Evolutionary conservation across 148 eudicot species (phyloP), one percentile per base, ranked within the genome.

Genomic region (Fagopyrum tataricum): DNA sequence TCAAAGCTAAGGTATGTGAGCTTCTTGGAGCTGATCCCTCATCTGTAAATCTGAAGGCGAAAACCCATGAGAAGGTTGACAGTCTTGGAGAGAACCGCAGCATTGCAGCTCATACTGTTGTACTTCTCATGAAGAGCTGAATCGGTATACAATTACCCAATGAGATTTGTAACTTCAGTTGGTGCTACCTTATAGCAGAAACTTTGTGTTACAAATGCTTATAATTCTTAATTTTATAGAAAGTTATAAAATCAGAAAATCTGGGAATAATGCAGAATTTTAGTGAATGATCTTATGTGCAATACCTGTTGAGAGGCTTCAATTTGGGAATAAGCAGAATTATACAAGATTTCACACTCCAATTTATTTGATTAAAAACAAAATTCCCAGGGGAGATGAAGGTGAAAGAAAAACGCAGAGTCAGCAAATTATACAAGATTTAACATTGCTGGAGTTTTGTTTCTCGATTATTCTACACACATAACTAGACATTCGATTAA

Each of bases 71-170:
- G 77, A 95, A 92, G 81, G 96, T 95, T 20, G 97, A 95, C 76
- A 95, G 99, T 72, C 97, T 95, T 39, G 98, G 98, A 49, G 97
- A 95, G 79, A 91, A 91, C 66, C 82, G 99, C 77, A 95, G 99
- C 70, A 91, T 91, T 46, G 97, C 99, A 67, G 99, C 99, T 55
- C 99, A 95, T 70, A 95, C 99, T 0, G 90, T 92, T 3, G 90
- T 95, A 70, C 92, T 95, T 62, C 81, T 95, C 48, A 87, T 90
- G 92, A 92, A 77, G 80, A 95, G 90, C 78, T 95, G 77, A 82
- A 59, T 9, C 12, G 39, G 18, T 26, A 37, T 37, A 39, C 67
- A 61, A 5, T 31, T 62, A 42, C 44, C 6, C 15, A 64, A 18
- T 64, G 10, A 14, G 69, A 64, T 64, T 43, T 64, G 37, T 31